Evolutionary conservation across 2,329 filamentous ascomycete species (phyloP).

Genomic region (Calycina herbarum): DNA sequence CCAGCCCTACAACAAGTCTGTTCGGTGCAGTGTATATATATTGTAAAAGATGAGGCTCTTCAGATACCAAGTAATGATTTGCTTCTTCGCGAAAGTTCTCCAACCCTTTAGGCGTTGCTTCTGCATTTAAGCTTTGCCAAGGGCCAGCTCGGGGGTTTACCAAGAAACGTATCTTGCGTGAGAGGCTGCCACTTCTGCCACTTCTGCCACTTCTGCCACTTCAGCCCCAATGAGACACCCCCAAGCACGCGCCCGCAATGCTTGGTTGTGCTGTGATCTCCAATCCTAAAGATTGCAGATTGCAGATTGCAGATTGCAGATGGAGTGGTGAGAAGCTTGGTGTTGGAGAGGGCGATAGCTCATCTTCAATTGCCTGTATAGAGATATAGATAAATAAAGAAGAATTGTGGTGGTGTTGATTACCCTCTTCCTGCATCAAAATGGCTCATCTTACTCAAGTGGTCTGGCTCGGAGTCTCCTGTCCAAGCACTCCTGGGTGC

Average conservation of each 20-base stretch:
- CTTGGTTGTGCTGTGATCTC: too few species aligned
- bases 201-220: too few species aligned
- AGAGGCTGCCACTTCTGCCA: not conserved
- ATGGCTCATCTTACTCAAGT: not conserved
- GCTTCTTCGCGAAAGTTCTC: not conserved
- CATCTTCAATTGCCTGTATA: not conserved
- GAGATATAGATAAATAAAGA: not conserved
- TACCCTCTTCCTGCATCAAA: not conserved
- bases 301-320: too few species aligned
- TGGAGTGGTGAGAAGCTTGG: not conserved
- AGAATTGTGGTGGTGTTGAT: not conserved
- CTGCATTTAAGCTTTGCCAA: not conserved
- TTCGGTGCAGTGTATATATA: not conserved
- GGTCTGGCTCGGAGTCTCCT: not conserved
- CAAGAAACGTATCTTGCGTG: not conserved
- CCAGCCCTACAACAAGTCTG: not conserved
- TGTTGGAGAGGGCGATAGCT: not conserved
- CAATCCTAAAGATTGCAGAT: too few species aligned
- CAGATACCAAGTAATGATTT: not conserved
- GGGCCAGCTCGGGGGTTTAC: not conserved
- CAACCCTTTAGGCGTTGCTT: not conserved
- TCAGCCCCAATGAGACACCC: too few species aligned
- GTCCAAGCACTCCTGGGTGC: not conserved
- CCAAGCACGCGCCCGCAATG: too few species aligned
- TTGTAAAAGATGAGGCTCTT: not conserved